These are phyloP conservation scores for Coniella lustricola DNA, from an alignment of 2,329 filamentous ascomycete genomes.

Conservation along the genomic window DNA sequence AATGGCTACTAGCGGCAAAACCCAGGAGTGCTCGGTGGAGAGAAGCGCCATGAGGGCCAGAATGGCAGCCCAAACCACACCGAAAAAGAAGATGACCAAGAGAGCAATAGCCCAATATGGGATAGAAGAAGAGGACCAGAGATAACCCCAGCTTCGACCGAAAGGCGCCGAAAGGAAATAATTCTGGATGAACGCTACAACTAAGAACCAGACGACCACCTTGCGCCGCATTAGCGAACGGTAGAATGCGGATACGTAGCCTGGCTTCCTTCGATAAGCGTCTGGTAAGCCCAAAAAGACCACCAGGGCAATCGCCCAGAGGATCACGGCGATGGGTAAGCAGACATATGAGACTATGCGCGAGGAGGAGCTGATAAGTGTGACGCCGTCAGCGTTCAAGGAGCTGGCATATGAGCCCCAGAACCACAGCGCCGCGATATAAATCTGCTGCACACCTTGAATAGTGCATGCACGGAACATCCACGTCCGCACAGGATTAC, in stretches of 20 bases:
- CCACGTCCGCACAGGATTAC: slow-evolving; percentile 57
- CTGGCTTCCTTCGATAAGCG: slow-evolving; percentile 56
- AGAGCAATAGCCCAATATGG: slow-evolving; percentile 48
- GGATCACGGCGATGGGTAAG: slow-evolving; percentile 46
- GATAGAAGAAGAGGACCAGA: slow-evolving; percentile 39
- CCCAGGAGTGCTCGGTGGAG: slow-evolving; percentile 54
- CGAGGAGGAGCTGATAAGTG: slow-evolving; percentile 24
- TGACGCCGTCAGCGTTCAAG: slow-evolving; percentile 29
- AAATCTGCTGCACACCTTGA: slow-evolving; percentile 60
- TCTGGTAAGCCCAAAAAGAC: slow-evolving; percentile 53
- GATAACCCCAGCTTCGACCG: slow-evolving; percentile 58
- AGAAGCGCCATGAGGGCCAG: slow-evolving; percentile 43
- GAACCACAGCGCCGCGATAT: slow-evolving; percentile 59
- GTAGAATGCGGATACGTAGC: slow-evolving; percentile 56
- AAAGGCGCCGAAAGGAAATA: slow-evolving; percentile 59
- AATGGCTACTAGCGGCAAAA: slow-evolving; percentile 58
- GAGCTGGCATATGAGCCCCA: slow-evolving; percentile 49
- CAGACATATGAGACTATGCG: slow-evolving; percentile 34
- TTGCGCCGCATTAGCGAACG: slow-evolving; percentile 50
- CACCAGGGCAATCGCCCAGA: slow-evolving; percentile 48
- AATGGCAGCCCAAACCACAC: slow-evolving; percentile 45
- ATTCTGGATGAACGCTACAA: slow-evolving; percentile 54
- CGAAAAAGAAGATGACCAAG: slow-evolving; percentile 48
- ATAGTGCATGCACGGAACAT: slow-evolving; percentile 62
- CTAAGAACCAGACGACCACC: slow-evolving; percentile 57